Conservation (phyloP, 768 basidiomycete species). For the Serendipita vermifera region DNA sequence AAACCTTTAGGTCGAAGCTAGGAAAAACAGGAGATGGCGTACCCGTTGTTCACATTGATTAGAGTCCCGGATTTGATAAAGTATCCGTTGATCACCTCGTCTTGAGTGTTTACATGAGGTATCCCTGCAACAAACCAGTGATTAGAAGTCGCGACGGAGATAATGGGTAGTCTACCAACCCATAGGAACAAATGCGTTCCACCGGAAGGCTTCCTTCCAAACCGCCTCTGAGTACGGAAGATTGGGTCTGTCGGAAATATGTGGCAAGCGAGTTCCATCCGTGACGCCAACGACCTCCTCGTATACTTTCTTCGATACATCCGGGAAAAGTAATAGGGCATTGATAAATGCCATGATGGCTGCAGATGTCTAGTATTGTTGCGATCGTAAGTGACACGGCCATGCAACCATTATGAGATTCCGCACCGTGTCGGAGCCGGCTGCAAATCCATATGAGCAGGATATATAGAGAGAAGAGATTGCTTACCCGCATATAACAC, state of each 20-base stretch:
- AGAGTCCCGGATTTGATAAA: not conserved
- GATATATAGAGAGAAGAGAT: not conserved
- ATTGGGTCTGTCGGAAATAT: not conserved
- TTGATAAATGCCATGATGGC: not conserved
- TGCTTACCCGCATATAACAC: not conserved
- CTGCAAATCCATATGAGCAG: not conserved
- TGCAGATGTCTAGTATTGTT: not conserved
- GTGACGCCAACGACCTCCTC: not conserved
- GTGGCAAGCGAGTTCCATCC: not conserved
- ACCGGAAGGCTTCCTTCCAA: not conserved
- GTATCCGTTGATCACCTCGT: constrained; percentile 9
- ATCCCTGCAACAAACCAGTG: constrained; percentile 1
- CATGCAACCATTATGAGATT: no score
- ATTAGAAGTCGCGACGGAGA: not conserved
- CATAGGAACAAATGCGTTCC: not conserved
- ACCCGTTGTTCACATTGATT: not conserved
- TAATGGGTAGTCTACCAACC: not conserved
- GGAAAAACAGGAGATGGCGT: no score
- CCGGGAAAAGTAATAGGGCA: not conserved
- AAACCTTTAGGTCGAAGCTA: not conserved
- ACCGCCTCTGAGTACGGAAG: not conserved
- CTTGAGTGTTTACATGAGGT: constrained; percentile 7
- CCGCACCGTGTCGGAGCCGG: not conserved
- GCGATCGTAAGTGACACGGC: no score
- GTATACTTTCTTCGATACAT: not conserved